Evolutionary conservation across 805 yeast species (phyloP).

Genomic region (Pichia kluyveri): DNA sequence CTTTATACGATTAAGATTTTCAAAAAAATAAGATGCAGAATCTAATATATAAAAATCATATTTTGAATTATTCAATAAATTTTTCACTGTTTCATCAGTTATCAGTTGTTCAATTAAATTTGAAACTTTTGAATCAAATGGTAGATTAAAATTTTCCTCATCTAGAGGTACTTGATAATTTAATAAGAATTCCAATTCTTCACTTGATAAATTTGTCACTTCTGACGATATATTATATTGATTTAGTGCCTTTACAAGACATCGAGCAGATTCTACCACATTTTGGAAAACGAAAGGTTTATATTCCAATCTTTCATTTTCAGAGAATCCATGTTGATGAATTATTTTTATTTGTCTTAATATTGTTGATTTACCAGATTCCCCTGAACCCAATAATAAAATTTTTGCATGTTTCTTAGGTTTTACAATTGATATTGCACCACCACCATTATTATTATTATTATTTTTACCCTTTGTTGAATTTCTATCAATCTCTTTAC

Average conservation of each 20-base stretch:
- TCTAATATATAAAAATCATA: conserved; percentile 78
- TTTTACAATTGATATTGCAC: background rate
- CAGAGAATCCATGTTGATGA: conserved; percentile 61
- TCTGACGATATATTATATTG: conserved; percentile 35
- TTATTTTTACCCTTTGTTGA: background rate
- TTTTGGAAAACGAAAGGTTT: conserved; percentile 74
- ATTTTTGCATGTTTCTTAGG: conserved; percentile 52
- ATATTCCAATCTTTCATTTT: conserved; percentile 65
- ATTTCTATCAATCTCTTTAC: background rate
- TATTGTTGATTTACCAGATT: conserved; percentile 72
- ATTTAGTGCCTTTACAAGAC: conserved; percentile 56
- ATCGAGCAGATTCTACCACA: conserved; percentile 66
- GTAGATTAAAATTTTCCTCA: conserved; percentile 33
- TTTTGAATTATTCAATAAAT: conserved; percentile 48
- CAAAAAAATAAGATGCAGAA: conserved; percentile 71
- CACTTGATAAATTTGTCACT: conserved; percentile 24
- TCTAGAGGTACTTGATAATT: conserved; percentile 44
- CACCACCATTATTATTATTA: background rate
- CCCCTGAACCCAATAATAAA: conserved; percentile 80
- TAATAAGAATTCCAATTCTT: conserved; percentile 36
- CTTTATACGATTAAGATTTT: conserved; percentile 54
- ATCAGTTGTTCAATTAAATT: conserved; percentile 43
- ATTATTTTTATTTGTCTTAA: conserved; percentile 75
- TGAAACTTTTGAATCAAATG: conserved; percentile 43
- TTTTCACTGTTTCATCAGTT: conserved; percentile 46